Base-by-base conservation (phyloP, 1,284 basidiomycete species). In the Sporisorium sorghi region DNA sequence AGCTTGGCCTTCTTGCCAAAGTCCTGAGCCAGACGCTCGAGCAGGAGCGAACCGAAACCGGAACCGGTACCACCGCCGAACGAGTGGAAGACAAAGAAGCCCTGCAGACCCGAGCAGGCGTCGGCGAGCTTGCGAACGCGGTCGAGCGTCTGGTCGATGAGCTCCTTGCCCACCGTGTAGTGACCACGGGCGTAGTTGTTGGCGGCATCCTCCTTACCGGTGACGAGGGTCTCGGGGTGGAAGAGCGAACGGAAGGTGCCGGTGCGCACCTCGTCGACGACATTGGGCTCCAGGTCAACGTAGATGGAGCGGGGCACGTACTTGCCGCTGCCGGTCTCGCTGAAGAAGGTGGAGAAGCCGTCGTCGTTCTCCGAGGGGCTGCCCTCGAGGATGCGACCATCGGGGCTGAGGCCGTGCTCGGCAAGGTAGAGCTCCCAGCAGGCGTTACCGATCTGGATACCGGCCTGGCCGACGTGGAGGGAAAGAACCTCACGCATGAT, bases 31-130 rank as follows among this genome's bases (percentile, higher is more conserved):
- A 99, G 90, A 69, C 94, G 91, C 87, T 99, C 97, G 74, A 99
- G 89, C 59, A 99, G 88, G 80, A 99, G 91, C 57, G 97, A 95
- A 85, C 97, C 97, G 86, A 99, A 98, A 82, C 97, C 97, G 73
- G 97, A 99, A 84, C 97, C 97, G 80, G 96, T 99, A 86, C 97
- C 97, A 86, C 97, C 97, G 85, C 97, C 97, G 84, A 98, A 97
- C 47, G 97, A 99, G 88, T 99, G 97, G 90, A 99, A 99, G 84
- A 99, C 94, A 86, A 99, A 99, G 90, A 99, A 99, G 80, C 97
- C 96, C 87, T 99, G 97, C 47, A 99, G 91, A 85, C 97, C 97
- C 47, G 91, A 91, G 88, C 95, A 97, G 87, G 96, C 97, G 87
- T 99, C 97, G 63, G 96, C 93, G 75, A 99, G 90, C 81, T 93